Percentiles rank a stretch among this genome's conserved stretches.
phyloP scores from a whole-genome alignment of 805 yeast genomes.

The Candida sonorensis region DNA sequence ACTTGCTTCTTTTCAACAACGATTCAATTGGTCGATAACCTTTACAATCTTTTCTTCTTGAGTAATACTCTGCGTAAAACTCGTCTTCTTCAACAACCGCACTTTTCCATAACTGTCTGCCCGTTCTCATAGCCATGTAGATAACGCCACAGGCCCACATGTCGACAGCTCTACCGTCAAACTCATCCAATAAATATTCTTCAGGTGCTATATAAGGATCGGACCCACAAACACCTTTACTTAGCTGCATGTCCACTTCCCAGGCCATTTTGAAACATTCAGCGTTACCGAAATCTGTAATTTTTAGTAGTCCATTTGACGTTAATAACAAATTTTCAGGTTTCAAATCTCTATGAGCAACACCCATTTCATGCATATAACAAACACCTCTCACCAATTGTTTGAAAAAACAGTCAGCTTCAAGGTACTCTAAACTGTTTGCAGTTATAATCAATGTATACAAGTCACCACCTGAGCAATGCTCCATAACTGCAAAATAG shows the following conservation, averaged over 20 bases:
- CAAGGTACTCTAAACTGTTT: slow-evolving; percentile 73
- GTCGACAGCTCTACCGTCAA: slow-evolving; percentile 79
- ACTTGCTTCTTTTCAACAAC: slow-evolving; percentile 75
- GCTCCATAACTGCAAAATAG: slow-evolving; percentile 82
- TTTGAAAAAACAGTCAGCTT: slow-evolving; percentile 87
- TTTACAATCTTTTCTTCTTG: slow-evolving; percentile 69
- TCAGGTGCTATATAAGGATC: slow-evolving; percentile 92
- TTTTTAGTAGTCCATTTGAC: slow-evolving; percentile 64
- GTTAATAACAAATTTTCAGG: slow-evolving; percentile 80
- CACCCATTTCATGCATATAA: slow-evolving; percentile 87
- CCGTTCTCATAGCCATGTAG: slow-evolving; percentile 91
- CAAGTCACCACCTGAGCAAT: slow-evolving; percentile 75
- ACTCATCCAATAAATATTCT: slow-evolving; percentile 56
- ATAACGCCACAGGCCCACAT: slow-evolving; percentile 93
- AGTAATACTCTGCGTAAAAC: slow-evolving; percentile 66
- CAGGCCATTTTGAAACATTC: slow-evolving; percentile 82
- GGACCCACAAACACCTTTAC: slow-evolving; percentile 78
- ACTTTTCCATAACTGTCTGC: slow-evolving; percentile 88
- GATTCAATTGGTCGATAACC: slow-evolving; percentile 93
- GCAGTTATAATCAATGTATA: slow-evolving; percentile 67
- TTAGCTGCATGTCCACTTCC: slow-evolving; percentile 64
- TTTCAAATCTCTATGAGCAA: slow-evolving; percentile 83
- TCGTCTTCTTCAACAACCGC: slow-evolving; percentile 77
- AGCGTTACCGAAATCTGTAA: slow-evolving; percentile 84
- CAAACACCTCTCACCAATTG: slow-evolving; percentile 78